Evolutionary conservation across 2,329 filamentous ascomycete species (phyloP).

Genomic region (Penicillium sp.): DNA sequence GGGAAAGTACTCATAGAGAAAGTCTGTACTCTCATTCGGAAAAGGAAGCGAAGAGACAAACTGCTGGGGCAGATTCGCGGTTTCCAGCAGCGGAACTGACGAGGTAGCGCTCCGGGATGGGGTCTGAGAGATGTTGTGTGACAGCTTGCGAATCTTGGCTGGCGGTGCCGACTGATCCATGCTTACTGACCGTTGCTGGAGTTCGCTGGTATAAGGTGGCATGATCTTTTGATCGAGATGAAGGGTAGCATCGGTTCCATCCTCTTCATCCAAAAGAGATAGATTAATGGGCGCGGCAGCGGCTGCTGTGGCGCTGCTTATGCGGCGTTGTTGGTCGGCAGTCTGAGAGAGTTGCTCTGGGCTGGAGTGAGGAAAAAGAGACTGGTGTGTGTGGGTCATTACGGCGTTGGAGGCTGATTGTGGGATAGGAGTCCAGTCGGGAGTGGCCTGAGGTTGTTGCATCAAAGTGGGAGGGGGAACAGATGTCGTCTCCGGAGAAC

Average conservation of each 20-base stretch:
- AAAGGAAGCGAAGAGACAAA: conserved; percentile 56
- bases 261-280: conserved; percentile 57
- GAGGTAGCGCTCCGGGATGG: conserved; percentile 34
- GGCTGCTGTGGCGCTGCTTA: conserved; percentile 21
- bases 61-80: conserved; percentile 38
- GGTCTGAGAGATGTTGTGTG: conserved; percentile 29
- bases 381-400: conserved; percentile 27
- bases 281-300: conserved; percentile 53
- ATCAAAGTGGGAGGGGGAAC: conserved; percentile 28
- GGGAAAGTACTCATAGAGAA: conserved; percentile 93
- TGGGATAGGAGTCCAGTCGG: conserved; percentile 40
- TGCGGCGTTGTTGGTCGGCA: conserved; percentile 37
- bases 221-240: conserved; percentile 23
- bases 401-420: conserved; percentile 23
- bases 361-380: conserved; percentile 52
- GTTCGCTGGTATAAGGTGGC: conserved; percentile 25
- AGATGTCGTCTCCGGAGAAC: conserved; percentile 34
- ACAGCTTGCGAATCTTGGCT: conserved; percentile 40
- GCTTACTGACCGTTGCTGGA: conserved; percentile 28
- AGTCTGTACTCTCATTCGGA: conserved; percentile 68
- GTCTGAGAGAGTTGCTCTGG: conserved; percentile 49
- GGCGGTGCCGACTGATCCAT: conserved; percentile 35
- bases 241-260: conserved; percentile 43
- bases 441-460: conserved; percentile 28
- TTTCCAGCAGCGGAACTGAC: conserved; percentile 33